Conservation (phyloP, 345 rosid species). For the Aquilaria yunnanensis region DNA sequence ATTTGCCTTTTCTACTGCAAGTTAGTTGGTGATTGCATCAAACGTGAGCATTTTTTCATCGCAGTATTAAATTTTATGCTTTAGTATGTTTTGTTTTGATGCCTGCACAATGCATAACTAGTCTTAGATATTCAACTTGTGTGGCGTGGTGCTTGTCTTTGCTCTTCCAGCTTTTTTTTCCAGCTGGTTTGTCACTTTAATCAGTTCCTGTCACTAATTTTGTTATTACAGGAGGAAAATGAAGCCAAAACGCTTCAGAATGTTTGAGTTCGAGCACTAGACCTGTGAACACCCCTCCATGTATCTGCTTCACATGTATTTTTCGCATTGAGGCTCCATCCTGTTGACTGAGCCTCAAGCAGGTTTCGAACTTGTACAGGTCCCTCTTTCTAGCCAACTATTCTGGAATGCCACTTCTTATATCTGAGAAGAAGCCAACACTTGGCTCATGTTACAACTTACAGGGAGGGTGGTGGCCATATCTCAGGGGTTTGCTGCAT, state of each 20-base stretch:
- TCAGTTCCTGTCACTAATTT: neutral
- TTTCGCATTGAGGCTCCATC: slow-evolving; percentile 12
- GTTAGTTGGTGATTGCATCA: neutral
- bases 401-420: slow-evolving; percentile 6
- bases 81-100: neutral
- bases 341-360: slow-evolving; percentile 9
- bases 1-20: neutral
- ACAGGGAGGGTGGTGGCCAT: slow-evolving; percentile 1
- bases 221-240: slow-evolving; percentile 35
- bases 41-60: neutral
- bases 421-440: neutral
- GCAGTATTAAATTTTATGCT: neutral
- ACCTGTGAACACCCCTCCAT: slow-evolving; percentile 1
- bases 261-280: slow-evolving; percentile 17
- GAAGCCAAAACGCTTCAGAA: slow-evolving; percentile 16
- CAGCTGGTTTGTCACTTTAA: neutral
- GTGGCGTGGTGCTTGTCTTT: neutral
- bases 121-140: neutral
- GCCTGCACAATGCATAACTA: neutral
- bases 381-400: slow-evolving; percentile 11
- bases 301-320: neutral
- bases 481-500: slow-evolving; percentile 9
- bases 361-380: slow-evolving; percentile 22
- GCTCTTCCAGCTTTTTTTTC: neutral
- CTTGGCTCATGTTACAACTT: slow-evolving; percentile 1